Base-by-base conservation (phyloP, 106 monocot species). In the Vanilla planifolia region DNA sequence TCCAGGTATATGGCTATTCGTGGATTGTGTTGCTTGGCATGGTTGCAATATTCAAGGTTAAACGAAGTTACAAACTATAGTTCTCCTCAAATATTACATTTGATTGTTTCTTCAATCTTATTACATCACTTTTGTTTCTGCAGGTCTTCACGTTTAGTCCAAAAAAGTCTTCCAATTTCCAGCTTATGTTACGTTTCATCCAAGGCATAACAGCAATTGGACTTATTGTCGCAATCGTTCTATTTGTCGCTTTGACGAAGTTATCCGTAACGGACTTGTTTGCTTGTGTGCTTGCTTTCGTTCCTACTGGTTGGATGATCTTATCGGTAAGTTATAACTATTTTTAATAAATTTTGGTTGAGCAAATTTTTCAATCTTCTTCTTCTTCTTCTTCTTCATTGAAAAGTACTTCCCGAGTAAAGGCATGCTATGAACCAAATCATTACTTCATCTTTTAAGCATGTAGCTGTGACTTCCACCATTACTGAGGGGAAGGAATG, bases 1-100 rank as follows among this genome's bases (percentile, higher is more conserved):
- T 63, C 22, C 83, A 94, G 94, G 44, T 94, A 55, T 94, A 89
- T 70, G 89, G 94, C 7, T 89, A 70, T 64, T 94, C 94, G 5
- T 94, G 94, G 89, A 55, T 66, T 61, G 94, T 80, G 36, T 71
- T 89, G 8, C 46, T 83, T 48, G 66, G 50, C 61, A 29, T 83
- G 26, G 75, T 89, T 11, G 11, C 80, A 33, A 73, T 94, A 52
- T 94, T 94, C 66, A 89, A 94, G 94, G 94, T 94, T 51, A 59
- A 44, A 55, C 59, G 25, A 7, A 10, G 50, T 42, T 35, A 35
- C 23, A 34, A 15, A 8, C 2, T 29, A 55, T 30, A 33, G 26
- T 16, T 20, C 1, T 48, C n/a, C 8, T 19, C 6, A 13, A 5
- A 36, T 23, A 37, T 48, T 27, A 19, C 2, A 9, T 16, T 48